Conservation (phyloP, 1,284 basidiomycete genomes). For the Cronartium quercuum region DNA sequence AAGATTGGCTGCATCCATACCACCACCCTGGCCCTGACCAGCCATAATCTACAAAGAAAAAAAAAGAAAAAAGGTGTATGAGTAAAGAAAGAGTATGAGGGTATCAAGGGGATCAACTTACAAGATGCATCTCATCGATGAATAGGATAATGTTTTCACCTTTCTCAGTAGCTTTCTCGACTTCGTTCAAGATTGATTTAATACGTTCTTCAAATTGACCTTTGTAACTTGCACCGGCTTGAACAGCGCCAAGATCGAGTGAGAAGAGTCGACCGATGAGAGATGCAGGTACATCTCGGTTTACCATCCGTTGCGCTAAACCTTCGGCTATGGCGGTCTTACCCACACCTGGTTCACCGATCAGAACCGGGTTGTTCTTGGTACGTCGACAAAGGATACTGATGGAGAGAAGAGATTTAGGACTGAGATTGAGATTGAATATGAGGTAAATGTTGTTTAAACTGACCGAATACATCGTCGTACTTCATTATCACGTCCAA, state of each 20-base stretch:
- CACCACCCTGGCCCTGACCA: constrained; percentile 55
- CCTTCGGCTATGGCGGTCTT: constrained; percentile 94
- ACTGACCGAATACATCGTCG: constrained; percentile 59
- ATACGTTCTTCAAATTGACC: constrained; percentile 97
- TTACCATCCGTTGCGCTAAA: constrained; percentile 89
- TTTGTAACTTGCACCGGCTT: constrained; percentile 85
- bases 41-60: constrained; percentile 81
- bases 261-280: constrained; percentile 63
- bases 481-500: constrained; percentile 56
- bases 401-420: neutral
- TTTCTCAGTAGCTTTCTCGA: constrained; percentile 81
- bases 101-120: neutral
- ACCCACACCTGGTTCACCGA: constrained; percentile 88
- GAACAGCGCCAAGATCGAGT: constrained; percentile 87
- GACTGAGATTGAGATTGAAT: neutral
- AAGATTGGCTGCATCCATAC: constrained; percentile 63
- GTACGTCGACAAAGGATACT: constrained; percentile 55
- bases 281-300: constrained; percentile 86
- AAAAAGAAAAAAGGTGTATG: too few species aligned
- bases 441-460: neutral
- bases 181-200: constrained; percentile 69
- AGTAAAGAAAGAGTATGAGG: constrained; percentile 16
- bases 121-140: constrained; percentile 68
- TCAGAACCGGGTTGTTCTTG: constrained; percentile 86
- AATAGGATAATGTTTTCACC: constrained; percentile 84